Conservation (phyloP, 75 land plant genomes). For the Chamaecyparis obtusa region DNA sequence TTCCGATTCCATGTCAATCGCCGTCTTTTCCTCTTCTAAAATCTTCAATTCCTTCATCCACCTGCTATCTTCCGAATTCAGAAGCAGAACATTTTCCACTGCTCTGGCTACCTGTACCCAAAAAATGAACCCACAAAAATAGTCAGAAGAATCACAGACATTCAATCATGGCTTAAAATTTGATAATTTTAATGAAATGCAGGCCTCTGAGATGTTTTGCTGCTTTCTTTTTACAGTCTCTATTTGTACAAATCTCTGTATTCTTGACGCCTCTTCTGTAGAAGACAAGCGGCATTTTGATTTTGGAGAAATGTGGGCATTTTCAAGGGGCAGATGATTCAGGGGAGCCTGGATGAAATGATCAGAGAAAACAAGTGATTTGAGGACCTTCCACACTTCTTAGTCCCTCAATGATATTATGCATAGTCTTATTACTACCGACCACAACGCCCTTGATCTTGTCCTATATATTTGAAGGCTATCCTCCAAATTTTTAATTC, state of each 20-base stretch:
- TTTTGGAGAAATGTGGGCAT: background rate
- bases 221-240: constrained; percentile 40
- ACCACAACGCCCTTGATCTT: no score
- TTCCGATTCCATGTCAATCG: constrained; percentile 60
- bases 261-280: background rate
- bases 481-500: no score
- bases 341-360: no score
- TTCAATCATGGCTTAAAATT: no score
- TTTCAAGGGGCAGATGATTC: no score
- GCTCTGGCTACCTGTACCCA: constrained; percentile 53
- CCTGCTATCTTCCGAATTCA: constrained; percentile 35
- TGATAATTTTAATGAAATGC: background rate
- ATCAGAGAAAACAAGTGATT: no score
- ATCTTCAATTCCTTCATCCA: constrained; percentile 32
- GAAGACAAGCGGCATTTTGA: background rate
- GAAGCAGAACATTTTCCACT: constrained; percentile 42
- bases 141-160: no score
- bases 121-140: no score
- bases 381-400: no score
- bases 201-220: constrained; percentile 17
- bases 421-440: no score
- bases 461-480: no score
- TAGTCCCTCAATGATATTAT: no score
- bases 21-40: constrained; percentile 52
- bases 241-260: constrained; percentile 40